Evolutionary conservation across 2,329 filamentous ascomycete genomes (phyloP), one percentile per base, ranked within the genome.

Genomic region (Penicillium nordicum): DNA sequence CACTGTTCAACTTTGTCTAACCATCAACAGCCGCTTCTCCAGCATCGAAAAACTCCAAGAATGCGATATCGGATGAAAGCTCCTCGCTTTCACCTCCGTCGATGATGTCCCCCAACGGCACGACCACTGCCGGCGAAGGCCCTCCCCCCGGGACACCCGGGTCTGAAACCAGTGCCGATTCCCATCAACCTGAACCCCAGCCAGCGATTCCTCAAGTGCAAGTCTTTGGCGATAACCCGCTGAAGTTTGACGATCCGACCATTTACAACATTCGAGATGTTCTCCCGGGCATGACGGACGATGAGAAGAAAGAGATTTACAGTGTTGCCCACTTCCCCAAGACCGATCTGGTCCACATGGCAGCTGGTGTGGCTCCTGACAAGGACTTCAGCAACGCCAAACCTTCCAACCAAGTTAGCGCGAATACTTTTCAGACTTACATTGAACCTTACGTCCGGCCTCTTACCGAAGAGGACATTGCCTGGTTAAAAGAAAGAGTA

Each of bases 311-410:
- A 69, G 85, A 89, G 63, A 93, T 97, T 50, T 95, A 90, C 72
- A 91, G 90, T 8, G 94, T 99, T 16, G 86, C 89, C 5, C 81
- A 84, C 14, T 99, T 94, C 70, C 94, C 94, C 0, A 82, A 82
- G 50, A 88, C 84, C 61, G 90, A 97, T 68, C 81, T 99, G 9
- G 82, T 86, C 56, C 88, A 97, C 69, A 80, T 94, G 63, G 95
- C 96, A 61, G 89, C 93, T 11, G 94, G 94, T 46, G 87, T 89
- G 38, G 89, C 92, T 1, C 93, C 94, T 1, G 92, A 97, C 73
- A 92, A 90, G 72, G 94, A 99, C 76, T 97, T 97, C 69, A 97
- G 90, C 71, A 96, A 86, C 70, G 88, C 91, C 34, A 99, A 97
- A 72, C 92, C 93, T 5, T 87, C 88, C 21, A 96, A 93, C 67